These are phyloP conservation scores for Trichoderma harzianum DNA, from an alignment of 2,329 filamentous ascomycete species.

Conservation along the genomic window DNA sequence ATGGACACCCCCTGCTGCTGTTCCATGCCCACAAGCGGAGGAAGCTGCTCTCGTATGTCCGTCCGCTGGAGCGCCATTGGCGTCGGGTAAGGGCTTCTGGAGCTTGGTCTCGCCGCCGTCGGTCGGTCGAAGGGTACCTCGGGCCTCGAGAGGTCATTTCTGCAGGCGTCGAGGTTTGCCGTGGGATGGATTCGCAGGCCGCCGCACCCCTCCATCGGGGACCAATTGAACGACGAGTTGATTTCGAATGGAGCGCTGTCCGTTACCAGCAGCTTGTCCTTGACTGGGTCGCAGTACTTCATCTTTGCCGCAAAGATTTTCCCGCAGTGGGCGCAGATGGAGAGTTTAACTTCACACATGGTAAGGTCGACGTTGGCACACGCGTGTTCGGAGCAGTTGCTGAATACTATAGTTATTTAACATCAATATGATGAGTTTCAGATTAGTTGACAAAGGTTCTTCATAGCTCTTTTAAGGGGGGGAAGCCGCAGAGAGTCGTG, in stretches of 20 bases:
- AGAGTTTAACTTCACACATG: slow-evolving; percentile 18
- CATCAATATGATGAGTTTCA: neutral
- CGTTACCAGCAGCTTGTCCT: neutral
- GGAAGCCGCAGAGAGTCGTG: neutral
- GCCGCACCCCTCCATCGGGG: slow-evolving; percentile 16
- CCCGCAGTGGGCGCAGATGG: slow-evolving; percentile 12
- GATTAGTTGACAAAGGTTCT: neutral
- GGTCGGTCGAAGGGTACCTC: neutral
- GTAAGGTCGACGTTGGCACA: neutral
- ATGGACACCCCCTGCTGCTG: neutral
- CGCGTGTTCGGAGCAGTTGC: neutral
- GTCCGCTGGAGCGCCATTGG: slow-evolving; percentile 6
- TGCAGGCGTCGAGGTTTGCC: slow-evolving; percentile 3
- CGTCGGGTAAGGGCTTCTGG: slow-evolving; percentile 13
- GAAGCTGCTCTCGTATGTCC: slow-evolving; percentile 10
- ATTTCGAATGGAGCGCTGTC: slow-evolving; percentile 14
- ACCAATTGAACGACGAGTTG: slow-evolving; percentile 15
- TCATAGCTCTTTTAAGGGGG: neutral
- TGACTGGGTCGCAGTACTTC: slow-evolving; percentile 13
- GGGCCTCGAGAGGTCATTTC: neutral
- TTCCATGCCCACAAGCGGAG: neutral
- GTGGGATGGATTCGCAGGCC: slow-evolving; percentile 14
- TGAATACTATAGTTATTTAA: neutral
- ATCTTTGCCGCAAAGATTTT: slow-evolving; percentile 14
- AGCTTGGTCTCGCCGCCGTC: neutral